These are phyloP conservation scores for Picea engelmannii DNA, from an alignment of 83 land plant species.

Conservation along the genomic window DNA sequence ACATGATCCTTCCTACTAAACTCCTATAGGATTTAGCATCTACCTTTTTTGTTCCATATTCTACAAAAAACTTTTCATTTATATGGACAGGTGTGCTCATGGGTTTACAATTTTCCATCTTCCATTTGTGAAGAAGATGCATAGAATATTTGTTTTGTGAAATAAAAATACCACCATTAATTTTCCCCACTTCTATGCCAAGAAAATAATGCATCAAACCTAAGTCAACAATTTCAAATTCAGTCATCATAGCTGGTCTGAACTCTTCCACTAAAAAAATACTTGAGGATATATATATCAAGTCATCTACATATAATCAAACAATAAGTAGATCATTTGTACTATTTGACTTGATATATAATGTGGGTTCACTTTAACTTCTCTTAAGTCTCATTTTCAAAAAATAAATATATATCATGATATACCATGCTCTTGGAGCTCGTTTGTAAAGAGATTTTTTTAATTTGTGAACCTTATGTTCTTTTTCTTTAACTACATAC, in stretches of 20 bases:
- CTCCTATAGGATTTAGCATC: no score
- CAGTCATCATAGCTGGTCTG: background rate
- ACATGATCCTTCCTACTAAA: constrained; percentile 17
- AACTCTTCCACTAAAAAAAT: background rate
- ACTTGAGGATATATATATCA: constrained; percentile 15
- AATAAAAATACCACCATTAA: constrained; percentile 12
- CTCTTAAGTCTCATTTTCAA: no score
- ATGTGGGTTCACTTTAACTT: no score
- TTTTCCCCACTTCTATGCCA: no score
- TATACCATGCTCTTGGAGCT: no score
- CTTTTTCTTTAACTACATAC: background rate
- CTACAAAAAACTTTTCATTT: no score
- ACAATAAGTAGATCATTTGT: constrained; percentile 17
- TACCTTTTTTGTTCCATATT: no score
- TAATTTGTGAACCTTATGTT: no score
- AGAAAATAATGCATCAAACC: constrained; percentile 21
- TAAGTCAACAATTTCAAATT: constrained; percentile 29
- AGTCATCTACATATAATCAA: constrained; percentile 35
- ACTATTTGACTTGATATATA: no score
- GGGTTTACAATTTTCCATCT: constrained; percentile 14
- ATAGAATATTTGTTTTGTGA: constrained; percentile 24
- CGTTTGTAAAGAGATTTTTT: no score
- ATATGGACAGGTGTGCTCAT: no score
- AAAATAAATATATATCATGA: no score
- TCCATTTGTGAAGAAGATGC: constrained; percentile 17